Base-by-base conservation (phyloP, 768 basidiomycete genomes). In the Rhodotorula kratochvilovae region DNA sequence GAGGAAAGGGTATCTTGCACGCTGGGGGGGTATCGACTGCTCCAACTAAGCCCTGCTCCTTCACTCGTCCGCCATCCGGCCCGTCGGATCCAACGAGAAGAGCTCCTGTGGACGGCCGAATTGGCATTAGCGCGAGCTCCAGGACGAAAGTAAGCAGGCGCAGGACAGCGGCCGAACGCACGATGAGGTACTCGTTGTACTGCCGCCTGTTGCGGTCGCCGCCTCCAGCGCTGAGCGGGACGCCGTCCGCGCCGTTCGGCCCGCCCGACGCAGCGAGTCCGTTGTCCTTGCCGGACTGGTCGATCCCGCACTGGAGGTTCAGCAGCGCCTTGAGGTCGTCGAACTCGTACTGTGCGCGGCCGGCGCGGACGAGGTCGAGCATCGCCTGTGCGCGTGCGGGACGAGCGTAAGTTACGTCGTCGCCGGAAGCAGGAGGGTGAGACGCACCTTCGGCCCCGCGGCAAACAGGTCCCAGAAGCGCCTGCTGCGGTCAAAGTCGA, bases 251-350 rank as follows among this genome's bases (percentile, higher is more conserved):
- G 16, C 64, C 70, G 33, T 57, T 35, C 50, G 61, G 51, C 5
- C 39, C 58, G 23, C 48, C 56, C 2, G 61, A 29, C 15, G n/a
- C 29, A 8, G 36, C n/a, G 17, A 25, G 5, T 1, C 33, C 39
- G 39, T 54, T 65, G 57, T 75, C 73, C 60, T 75, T 75, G n/a
- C 63, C 60, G 19, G 68, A 73, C 65, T 84, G 87, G 77, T 91
- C 87, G 46, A 92, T 86, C 25, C 90, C 90, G 78, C 92, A 95
- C 76, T 92, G 91, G 48, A 97, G 84, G 76, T 87, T 89, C 59
- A 97, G 84, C 84, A 98, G 92, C 15, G 86, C 85, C 79, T 92
- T 90, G 81, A 95, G 97, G 78, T 97, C 91, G 74, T 95, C 93
- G 75, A 96, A 95, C 8, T 84, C 86, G 82, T 91, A 97, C 50